Evolutionary conservation across 2,329 filamentous ascomycete genomes (phyloP).

Genomic region (Laburnicola sp.): DNA sequence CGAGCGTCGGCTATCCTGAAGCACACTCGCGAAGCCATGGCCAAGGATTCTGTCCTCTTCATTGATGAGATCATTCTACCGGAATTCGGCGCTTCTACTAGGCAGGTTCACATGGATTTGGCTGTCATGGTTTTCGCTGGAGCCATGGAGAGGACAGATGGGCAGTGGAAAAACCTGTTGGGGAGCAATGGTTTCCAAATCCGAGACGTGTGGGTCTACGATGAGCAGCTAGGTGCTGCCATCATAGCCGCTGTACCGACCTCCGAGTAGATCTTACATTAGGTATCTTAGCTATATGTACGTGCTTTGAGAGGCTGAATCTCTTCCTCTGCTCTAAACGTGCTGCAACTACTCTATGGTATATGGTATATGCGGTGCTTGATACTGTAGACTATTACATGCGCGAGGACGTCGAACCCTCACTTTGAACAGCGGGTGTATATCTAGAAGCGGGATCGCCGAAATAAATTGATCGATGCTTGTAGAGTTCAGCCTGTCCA

Average conservation of each 20-base stretch:
- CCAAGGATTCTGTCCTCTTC: conserved; percentile 43
- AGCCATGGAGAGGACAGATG: conserved; percentile 41
- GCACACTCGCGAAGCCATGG: conserved; percentile 40
- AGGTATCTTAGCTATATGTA: no score
- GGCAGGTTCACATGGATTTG: conserved; percentile 42
- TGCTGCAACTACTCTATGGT: no score
- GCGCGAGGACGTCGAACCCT: no score
- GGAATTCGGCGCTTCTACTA: conserved; percentile 36
- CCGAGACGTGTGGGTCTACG: conserved; percentile 4
- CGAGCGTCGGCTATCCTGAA: conserved; percentile 40
- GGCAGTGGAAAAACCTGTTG: conserved; percentile 36
- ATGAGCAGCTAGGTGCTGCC: conserved; percentile 6
- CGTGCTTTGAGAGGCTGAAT: no score
- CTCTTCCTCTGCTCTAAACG: no score
- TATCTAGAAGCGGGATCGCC: no score
- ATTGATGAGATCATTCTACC: conserved; percentile 52
- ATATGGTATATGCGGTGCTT: no score
- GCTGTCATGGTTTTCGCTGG: conserved; percentile 44
- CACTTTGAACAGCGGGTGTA: no score
- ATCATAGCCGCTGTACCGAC: conserved; percentile 5
- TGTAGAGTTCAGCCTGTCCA: no score
- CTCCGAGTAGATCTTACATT: background rate
- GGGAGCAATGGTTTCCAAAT: background rate
- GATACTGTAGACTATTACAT: no score
- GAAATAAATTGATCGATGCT: no score